Evolutionary conservation across 306 rosid species (phyloP).

Genomic region (Sophora flavescens): DNA sequence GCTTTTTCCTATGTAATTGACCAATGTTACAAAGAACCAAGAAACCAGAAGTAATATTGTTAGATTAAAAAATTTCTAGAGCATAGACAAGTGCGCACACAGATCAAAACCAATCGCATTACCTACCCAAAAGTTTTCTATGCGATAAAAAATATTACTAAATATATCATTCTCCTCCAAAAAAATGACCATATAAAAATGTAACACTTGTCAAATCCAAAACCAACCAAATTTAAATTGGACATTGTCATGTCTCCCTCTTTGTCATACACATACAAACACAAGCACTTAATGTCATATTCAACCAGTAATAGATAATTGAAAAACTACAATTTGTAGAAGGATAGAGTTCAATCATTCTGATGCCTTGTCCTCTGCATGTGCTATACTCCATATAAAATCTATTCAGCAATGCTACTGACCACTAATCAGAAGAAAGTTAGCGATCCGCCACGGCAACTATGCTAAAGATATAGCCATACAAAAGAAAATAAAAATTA

Average conservation of each 20-base stretch:
- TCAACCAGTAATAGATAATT: conserved; percentile 41
- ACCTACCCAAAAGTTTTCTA: conserved; percentile 19
- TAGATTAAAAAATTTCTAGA: neutral
- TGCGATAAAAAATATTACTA: conserved; percentile 41
- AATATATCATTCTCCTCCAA: conserved; percentile 26
- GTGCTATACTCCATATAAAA: conserved; percentile 42
- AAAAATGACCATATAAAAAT: neutral
- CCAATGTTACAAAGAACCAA: neutral
- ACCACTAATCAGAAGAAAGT: conserved; percentile 26
- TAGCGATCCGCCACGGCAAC: conserved; percentile 14
- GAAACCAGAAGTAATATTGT: neutral
- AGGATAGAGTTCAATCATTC: conserved; percentile 41
- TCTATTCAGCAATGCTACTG: conserved; percentile 22
- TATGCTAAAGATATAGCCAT: conserved; percentile 16
- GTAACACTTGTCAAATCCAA: neutral
- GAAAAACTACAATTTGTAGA: conserved; percentile 42
- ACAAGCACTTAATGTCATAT: conserved; percentile 30
- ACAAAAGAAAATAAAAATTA: neutral
- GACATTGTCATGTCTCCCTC: conserved; percentile 24
- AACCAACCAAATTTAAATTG: conserved; percentile 30
- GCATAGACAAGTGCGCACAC: neutral
- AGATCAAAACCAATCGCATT: conserved; percentile 31
- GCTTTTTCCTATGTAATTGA: neutral
- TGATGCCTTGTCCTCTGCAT: conserved; percentile 44
- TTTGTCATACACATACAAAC: conserved; percentile 5